Percentiles rank a stretch among this genome's conserved stretches.
phyloP scores from a whole-genome alignment of 371 early-diverging fungal genomes.

The Rhizopus microsporus region DNA sequence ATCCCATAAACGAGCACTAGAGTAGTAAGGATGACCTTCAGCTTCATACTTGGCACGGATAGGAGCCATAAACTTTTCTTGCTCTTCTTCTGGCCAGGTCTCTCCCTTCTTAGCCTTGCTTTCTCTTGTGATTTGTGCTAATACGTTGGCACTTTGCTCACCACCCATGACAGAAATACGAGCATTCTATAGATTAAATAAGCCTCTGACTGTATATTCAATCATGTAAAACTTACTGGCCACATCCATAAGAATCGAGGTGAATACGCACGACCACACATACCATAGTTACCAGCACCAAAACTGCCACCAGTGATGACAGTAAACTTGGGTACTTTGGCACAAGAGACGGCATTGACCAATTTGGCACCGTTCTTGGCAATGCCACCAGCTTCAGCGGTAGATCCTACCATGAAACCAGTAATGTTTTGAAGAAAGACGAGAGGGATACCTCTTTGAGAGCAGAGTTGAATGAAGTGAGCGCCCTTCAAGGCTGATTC shows the following conservation, averaged over 20 bases:
- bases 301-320: conserved; percentile 93
- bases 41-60: conserved; percentile 87
- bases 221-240: conserved; percentile 70
- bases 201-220: background rate
- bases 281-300: conserved; percentile 97
- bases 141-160: conserved; percentile 95
- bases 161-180: conserved; percentile 99
- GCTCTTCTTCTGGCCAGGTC: conserved; percentile 71
- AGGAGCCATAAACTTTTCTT: conserved; percentile 84
- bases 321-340: conserved; percentile 95
- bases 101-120: conserved; percentile 83
- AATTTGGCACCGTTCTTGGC: conserved; percentile 98
- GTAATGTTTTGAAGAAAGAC: conserved; percentile 97
- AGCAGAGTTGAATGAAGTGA: conserved; percentile 96
- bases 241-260: conserved; percentile 98
- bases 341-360: conserved; percentile 95
- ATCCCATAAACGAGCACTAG: conserved; percentile 93
- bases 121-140: conserved; percentile 89
- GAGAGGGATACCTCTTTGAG: conserved; percentile 90
- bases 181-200: conserved; percentile 56
- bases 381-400: conserved; percentile 96
- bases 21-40: conserved; percentile 96
- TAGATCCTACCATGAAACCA: conserved; percentile 97
- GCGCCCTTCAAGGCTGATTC: conserved; percentile 97
- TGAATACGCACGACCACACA: conserved; percentile 96